Evolutionary conservation across 176 grass and related monocot species (phyloP), one percentile per base, ranked within the genome.

Genomic region (Leersia perrieri): DNA sequence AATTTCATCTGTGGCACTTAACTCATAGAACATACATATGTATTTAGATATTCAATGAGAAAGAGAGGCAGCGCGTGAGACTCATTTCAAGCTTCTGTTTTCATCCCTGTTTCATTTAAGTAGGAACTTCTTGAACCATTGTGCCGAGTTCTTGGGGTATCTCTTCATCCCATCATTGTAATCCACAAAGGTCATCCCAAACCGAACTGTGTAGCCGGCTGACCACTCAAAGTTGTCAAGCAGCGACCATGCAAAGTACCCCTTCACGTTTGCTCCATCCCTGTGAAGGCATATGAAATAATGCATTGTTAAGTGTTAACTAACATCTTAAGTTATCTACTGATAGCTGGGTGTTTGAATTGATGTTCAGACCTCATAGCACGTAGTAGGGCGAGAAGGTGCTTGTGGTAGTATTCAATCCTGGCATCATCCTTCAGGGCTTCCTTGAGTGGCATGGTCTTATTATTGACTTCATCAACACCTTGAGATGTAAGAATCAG

Each of bases 191-290:
- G 75, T 70, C 3, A 91, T 70, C 33, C 89, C 89, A 29, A 91
- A 91, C 0, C 89, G 69, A 39, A 76, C 68, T 0, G 84, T 84
- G 85, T 85, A 91, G 1, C 89, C 89, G 3, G 29, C 76, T 5
- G 10, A 33, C 89, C 85, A 91, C 40, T 91, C 89, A 34, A 91
- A 91, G 64, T 91, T 77, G 30, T 91, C 89, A 27, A 91, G 69
- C 36, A 91, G 57, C 1, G 89, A 91, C 81, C 89, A 91, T 3
- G 72, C 89, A 22, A 91, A 91, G 74, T 88, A 91, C n/a, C 81
- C 89, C 80, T 72, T 85, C 47, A 91, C 64, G 35, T 91, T 80
- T n/a, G 78, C 84, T 12, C 89, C 84, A 38, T 81, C 68, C 81
- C 75, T 91, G 60, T 27, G 42, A 66, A 61, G 18, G 16, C 36